phyloP scores from a whole-genome alignment of 805 yeast genomes.

The Candida awuae region DNA sequence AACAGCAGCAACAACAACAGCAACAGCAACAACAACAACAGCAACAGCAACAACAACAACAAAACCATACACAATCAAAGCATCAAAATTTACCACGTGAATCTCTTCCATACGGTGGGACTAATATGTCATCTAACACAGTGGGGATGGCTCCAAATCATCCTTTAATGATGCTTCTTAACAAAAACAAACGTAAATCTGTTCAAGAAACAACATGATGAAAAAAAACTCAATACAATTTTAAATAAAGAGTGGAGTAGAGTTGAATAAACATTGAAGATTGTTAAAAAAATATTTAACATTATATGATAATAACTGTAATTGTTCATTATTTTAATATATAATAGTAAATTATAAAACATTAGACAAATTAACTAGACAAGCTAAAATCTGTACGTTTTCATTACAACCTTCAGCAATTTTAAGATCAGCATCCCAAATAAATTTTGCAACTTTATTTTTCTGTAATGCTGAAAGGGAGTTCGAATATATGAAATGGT shows the following conservation, averaged over 20 bases:
- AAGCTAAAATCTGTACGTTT: slow-evolving; percentile 68
- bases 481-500: too few relatives aligned
- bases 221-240: too few relatives aligned
- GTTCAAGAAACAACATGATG: slow-evolving; percentile 8
- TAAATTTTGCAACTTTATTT: slow-evolving; percentile 50
- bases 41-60: too few relatives aligned
- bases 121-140: not conserved
- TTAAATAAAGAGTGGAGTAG: too few relatives aligned
- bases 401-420: slow-evolving; percentile 86
- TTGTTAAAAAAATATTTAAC: not conserved
- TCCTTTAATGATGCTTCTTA: slow-evolving; percentile 13
- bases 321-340: not conserved
- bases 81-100: slow-evolving; percentile 3
- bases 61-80: too few relatives aligned
- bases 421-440: slow-evolving; percentile 70
- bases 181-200: slow-evolving; percentile 12
- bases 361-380: slow-evolving; percentile 45
- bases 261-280: too few relatives aligned
- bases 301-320: not conserved
- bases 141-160: slow-evolving; percentile 10
- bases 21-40: too few relatives aligned
- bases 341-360: slow-evolving; percentile 20
- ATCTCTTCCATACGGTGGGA: too few relatives aligned
- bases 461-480: slow-evolving; percentile 42
- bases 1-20: too few relatives aligned